Conservation (phyloP, 2,329 filamentous ascomycete genomes). For the Phyllosticta citribraziliensis region DNA sequence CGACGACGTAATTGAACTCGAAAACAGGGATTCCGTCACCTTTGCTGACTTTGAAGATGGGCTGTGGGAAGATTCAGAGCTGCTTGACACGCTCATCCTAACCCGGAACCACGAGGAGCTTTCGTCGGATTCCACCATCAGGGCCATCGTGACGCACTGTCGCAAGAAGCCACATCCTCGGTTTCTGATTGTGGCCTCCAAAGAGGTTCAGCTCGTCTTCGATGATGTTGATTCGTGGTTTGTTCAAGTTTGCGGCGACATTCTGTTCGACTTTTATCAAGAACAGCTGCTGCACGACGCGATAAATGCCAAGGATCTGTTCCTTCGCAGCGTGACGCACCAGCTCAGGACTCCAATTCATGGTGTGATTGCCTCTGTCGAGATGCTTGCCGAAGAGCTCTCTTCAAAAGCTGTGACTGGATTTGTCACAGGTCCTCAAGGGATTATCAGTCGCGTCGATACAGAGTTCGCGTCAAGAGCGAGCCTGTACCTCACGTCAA, state of each 20-base stretch:
- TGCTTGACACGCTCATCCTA: conserved; percentile 31
- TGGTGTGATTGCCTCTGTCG: conserved; percentile 34
- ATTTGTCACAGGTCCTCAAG: conserved; percentile 3
- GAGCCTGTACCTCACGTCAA: conserved; percentile 23
- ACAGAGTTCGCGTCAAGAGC: conserved; percentile 13
- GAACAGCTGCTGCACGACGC: conserved; percentile 31
- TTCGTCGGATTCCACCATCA: conserved; percentile 23
- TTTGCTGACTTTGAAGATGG: conserved; percentile 27
- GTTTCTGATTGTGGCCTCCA: conserved; percentile 31
- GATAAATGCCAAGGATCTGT: conserved; percentile 34
- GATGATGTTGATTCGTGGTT: conserved; percentile 41
- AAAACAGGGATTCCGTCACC: conserved; percentile 19
- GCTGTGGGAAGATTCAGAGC: conserved; percentile 36
- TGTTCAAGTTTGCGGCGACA: conserved; percentile 30
- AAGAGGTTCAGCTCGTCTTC: conserved; percentile 34
- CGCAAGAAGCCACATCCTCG: conserved; percentile 23
- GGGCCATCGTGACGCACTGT: conserved; percentile 29
- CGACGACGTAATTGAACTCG: conserved; percentile 18
- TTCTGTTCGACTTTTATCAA: conserved; percentile 32
- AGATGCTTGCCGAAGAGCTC: conserved; percentile 36
- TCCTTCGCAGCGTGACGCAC: conserved; percentile 38
- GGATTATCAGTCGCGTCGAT: neutral
- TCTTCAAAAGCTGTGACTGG: neutral
- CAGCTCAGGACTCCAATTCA: conserved; percentile 41
- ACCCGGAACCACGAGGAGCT: conserved; percentile 25